These are phyloP conservation scores for Dryas alaskensis DNA, from an alignment of 306 rosid species.

Conservation along the genomic window DNA sequence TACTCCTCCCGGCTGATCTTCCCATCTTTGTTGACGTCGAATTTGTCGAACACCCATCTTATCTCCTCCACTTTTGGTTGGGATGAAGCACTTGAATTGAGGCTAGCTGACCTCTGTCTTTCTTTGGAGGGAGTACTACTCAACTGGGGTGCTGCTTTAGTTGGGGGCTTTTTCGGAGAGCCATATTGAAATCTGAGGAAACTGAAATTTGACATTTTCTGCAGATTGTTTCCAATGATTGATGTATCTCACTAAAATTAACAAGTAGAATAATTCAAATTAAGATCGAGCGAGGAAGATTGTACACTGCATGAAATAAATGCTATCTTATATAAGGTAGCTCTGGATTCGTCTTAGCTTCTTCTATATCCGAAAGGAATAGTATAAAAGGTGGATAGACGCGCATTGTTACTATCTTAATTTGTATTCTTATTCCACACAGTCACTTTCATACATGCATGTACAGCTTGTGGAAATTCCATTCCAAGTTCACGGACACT, in stretches of 20 bases:
- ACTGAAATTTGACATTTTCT: conserved; percentile 36
- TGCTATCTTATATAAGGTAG: no score
- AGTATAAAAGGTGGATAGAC: no score
- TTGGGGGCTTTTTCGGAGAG: conserved; percentile 9
- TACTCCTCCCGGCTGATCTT: conserved; percentile 62
- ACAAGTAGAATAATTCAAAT: neutral
- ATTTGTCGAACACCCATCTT: conserved; percentile 70
- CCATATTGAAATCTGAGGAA: conserved; percentile 44
- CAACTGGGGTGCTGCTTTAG: neutral
- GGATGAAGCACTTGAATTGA: conserved; percentile 9
- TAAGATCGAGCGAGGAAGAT: neutral
- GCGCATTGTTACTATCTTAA: neutral
- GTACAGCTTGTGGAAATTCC: neutral
- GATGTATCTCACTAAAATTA: neutral
- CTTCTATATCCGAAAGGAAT: no score
- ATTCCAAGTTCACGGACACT: neutral
- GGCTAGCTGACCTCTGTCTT: conserved; percentile 12
- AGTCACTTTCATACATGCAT: neutral
- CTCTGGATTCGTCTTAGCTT: no score
- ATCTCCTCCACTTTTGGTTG: conserved; percentile 54
- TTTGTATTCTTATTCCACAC: conserved; percentile 5
- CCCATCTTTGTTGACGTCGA: conserved; percentile 68
- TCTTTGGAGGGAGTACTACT: conserved; percentile 16
- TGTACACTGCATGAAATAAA: neutral
- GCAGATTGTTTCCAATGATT: neutral